These are phyloP conservation scores for Chalciporus piperatus DNA, from an alignment of 768 basidiomycete genomes.

Conservation along the genomic window DNA sequence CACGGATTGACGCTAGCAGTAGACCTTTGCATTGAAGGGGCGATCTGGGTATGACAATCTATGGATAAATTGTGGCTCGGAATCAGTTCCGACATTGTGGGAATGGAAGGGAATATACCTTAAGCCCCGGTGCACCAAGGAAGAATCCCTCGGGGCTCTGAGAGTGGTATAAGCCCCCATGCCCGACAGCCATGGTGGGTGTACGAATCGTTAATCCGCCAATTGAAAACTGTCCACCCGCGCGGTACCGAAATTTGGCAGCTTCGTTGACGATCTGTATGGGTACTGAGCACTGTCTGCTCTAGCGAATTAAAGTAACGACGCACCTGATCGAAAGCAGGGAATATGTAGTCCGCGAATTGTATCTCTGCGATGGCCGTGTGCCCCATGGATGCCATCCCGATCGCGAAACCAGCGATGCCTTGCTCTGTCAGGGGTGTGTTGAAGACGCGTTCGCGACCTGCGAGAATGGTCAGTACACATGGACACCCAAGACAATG, in stretches of 20 bases:
- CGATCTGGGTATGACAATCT: conserved; percentile 88
- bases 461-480: conserved; percentile 35
- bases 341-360: conserved; percentile 88
- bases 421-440: conserved; percentile 92
- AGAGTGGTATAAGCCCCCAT: conserved; percentile 92
- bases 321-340: conserved; percentile 88
- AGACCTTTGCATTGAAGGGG: conserved; percentile 96
- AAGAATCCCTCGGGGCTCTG: conserved; percentile 96
- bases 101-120: conserved; percentile 43
- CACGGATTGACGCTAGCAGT: conserved; percentile 80
- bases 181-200: conserved; percentile 89
- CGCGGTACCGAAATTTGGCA: conserved; percentile 88
- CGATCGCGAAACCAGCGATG: conserved; percentile 93
- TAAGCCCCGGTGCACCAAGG: conserved; percentile 84
- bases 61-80: neutral
- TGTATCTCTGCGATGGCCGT: conserved; percentile 94
- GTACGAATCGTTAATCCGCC: conserved; percentile 80
- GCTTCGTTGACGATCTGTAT: conserved; percentile 88
- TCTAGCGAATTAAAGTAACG: neutral
- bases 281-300: neutral
- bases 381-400: conserved; percentile 89
- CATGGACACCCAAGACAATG: neutral
- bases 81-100: neutral
- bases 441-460: conserved; percentile 91
- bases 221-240: conserved; percentile 79